Evolutionary conservation across 352 stramenopile species (phyloP), one percentile per base, ranked within the genome.

Genomic region (Phytophthora pluvialis): DNA sequence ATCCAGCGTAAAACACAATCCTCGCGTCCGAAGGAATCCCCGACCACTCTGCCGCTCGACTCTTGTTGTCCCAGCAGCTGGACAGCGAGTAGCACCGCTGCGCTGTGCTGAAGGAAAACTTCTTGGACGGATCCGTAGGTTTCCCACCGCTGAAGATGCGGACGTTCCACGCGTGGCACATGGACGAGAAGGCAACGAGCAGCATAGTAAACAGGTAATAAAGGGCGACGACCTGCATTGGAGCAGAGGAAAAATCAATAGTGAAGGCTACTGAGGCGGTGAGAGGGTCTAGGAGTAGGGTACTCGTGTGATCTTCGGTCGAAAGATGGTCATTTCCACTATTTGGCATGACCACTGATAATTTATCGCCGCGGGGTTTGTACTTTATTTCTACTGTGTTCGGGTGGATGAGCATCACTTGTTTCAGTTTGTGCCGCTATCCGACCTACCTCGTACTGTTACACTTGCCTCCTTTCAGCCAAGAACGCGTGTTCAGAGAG

Each of bases 401-500:
- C 12, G 21, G 18, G 26, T 32, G 9, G 42, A 28, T 48, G 15
- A 48, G 6, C 40, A 46, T 18, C 16, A 16, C 31, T 50, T 40
- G 36, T 7, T 61, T 51, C 11, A 25, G 1, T 55, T 39, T 16
- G 29, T 52, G 21, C 21, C 29, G 31, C 21, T 52, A 42, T 39
- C 33, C 9, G 35, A 43, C 45, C 57, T 46, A 45, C 42, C 44
- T 56, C 15, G 16, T 61, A 69, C 10, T 73, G 47, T 64, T 70
- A 73, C 66, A 66, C 31, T 70, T 76, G 63, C 25, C 40, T 60
- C 18, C 36, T 65, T 40, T 56, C 42, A 26, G 76, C 70, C 33
- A 93, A 68, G 56, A 93, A 93, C 18, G 63, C 35, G 64, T 93
- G 80, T 39, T 68, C 60, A 18, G 78, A 59, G 25, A 93, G 75